These are phyloP conservation scores for Histomonas meleagridis DNA, from an alignment of 208 protist genomes.

Conservation along the genomic window DNA sequence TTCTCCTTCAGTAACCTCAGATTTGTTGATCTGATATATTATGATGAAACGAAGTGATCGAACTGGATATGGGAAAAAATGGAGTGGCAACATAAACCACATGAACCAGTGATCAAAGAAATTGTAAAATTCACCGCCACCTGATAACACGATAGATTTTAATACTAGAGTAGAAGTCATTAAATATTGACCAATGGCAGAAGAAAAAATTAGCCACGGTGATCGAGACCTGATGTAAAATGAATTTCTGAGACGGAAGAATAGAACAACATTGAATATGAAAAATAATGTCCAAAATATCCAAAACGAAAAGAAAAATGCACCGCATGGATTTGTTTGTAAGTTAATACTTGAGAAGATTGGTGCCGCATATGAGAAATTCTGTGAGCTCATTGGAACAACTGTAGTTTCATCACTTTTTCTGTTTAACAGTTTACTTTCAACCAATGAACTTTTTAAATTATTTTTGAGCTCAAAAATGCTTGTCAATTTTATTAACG, in stretches of 20 bases:
- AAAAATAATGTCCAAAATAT: not conserved
- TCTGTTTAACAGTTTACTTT: too few relatives aligned
- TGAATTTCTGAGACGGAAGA: not conserved
- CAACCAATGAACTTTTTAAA: too few relatives aligned
- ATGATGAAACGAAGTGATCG: not conserved
- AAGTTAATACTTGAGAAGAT: too few relatives aligned
- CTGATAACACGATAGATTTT: not conserved
- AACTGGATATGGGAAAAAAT: not conserved
- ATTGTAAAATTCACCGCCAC: not conserved
- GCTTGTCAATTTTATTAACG: too few relatives aligned
- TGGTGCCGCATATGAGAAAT: too few relatives aligned
- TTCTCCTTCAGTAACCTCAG: not conserved
- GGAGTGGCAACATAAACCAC: not conserved
- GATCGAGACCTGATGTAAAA: not conserved
- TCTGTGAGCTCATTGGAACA: too few relatives aligned
- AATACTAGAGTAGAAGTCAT: not conserved
- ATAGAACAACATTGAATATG: not conserved
- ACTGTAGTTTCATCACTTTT: too few relatives aligned
- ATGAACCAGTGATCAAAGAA: not conserved
- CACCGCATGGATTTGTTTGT: too few relatives aligned
- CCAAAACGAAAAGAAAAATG: not conserved
- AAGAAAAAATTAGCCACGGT: not conserved
- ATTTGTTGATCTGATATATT: not conserved
- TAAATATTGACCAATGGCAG: constrained; percentile 22
- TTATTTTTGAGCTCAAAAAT: too few relatives aligned